Evolutionary conservation across 805 yeast species (phyloP), one percentile per base, ranked within the genome.

Genomic region (Starmerella stellata): DNA sequence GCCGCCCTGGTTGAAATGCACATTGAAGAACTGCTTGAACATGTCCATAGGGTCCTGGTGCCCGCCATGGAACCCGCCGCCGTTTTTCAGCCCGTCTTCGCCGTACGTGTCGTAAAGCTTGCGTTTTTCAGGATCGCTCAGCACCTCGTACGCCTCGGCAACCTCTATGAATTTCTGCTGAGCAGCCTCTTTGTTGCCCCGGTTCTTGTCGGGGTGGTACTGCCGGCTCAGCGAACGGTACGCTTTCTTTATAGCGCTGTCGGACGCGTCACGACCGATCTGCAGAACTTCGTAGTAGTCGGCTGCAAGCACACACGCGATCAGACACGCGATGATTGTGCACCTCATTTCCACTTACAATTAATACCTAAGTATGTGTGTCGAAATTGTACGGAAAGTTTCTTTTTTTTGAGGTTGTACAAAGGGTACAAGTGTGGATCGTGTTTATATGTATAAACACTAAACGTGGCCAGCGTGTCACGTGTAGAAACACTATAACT

Each of bases 141-240:
- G 65, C 11, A 82, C 78, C 39, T 83, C 95, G 56, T 87, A 87
- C 0, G 96, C 96, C 52, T 78, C 93, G 14, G 93, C 93, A 21
- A 90, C 70, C 58, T 83, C 93, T 37, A 90, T 75, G 56, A 85
- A 90, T 59, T 71, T 75, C 36, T 78, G 75, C 47, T 80, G 83
- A 1, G 95, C 93, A 5, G 30, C 27, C 21, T 69, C 77, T 7
- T 80, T 82, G 49, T 76, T 71, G 5, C 76, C 78, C 2, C 55
- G 52, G 40, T 87, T 90, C 61, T 87, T 87, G 59, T 87, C 98
- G 2, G 98, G 98, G 54, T 87, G 98, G 58, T 70, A 82, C 53
- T 79, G 79, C 56, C 81, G 77, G 47, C 85, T 75, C 46, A 87
- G 60, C 40, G 72, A 69, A 47, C 93, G 64, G 56, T 85, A 85